phyloP scores from a whole-genome alignment of 2,329 filamentous ascomycete species.

The Aureobasidium sp. region DNA sequence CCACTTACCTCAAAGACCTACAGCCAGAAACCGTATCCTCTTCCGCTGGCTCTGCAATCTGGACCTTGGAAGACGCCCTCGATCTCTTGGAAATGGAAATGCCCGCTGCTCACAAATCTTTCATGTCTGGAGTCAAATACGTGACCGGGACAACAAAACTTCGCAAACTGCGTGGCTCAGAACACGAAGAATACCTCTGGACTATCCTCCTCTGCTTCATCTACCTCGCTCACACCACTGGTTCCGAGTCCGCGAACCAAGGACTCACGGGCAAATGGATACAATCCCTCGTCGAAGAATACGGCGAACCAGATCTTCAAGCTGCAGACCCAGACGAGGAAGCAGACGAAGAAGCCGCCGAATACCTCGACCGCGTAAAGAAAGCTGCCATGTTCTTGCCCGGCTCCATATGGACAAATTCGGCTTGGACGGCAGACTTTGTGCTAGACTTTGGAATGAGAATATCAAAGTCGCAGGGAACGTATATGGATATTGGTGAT shows the following conservation, averaged over 20 bases:
- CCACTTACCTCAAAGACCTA: constrained; percentile 19
- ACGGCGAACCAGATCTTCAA: constrained; percentile 16
- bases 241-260: not conserved
- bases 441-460: constrained; percentile 27
- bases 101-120: constrained; percentile 19
- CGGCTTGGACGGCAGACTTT: constrained; percentile 24
- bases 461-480: constrained; percentile 26
- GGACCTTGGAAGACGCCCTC: constrained; percentile 27
- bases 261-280: constrained; percentile 12
- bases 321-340: constrained; percentile 19
- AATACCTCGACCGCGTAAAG: constrained; percentile 16
- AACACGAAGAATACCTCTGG: constrained; percentile 33
- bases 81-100: constrained; percentile 45
- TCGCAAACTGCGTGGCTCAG: constrained; percentile 25
- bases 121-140: constrained; percentile 28
- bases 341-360: constrained; percentile 19
- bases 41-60: constrained; percentile 16
- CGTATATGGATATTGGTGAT: constrained; percentile 27
- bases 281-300: constrained; percentile 20
- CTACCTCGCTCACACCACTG: not conserved
- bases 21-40: not conserved
- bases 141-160: constrained; percentile 27
- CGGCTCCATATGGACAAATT: constrained; percentile 21
- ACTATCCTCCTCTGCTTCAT: constrained; percentile 28
- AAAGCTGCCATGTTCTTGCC: constrained; percentile 15